Base-by-base conservation (phyloP, 345 rosid species). In the Raphanus raphanistrum region DNA sequence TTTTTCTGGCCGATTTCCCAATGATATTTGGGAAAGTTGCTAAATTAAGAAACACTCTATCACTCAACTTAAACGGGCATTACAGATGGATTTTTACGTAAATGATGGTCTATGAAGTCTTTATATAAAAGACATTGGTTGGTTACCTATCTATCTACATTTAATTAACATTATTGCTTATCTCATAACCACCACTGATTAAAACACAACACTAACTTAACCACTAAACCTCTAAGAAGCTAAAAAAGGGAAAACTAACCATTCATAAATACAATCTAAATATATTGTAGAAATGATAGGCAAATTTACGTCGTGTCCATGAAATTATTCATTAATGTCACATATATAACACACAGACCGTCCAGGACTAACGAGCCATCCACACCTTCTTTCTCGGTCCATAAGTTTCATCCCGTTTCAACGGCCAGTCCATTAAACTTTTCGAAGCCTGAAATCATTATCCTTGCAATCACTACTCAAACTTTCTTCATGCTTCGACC, bases 141-240 rank as follows among this genome's bases (percentile, higher is more conserved):
- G 52, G 67, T 67, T 29, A 58, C 45, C 72, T 15, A 55, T 66
- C 66, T 38, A 57, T 21, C 21, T 21, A 21, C 21, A 21, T 21
- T 1, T 21, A 21, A 1, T 21, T 21, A 21, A 21, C 21, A 59
- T 66, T 41, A 57, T 57, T 36, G 72, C 21, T 28, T 66, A 5
- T 43, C 25, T 60, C 68, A 17, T 31, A 48, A 25, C 60, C 32
- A 70, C 57, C 70, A 50, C 25, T 70, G 70, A 70, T 76, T 62
- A 33, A 69, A 58, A 58, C 50, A 16, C 50, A 59, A 69, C 68
- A 76, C 73, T 68, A 68, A 76, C 73, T 68, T 76, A 11, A 61
- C 79, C 50, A 60, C 36, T 66, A 27, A 6, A 32, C 8, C 55
- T 64, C 27, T 13, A 26, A 2, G 10, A 8, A 7, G 4, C 8